A percentile compares a stretch with the other conserved stretches of the same genome.
Evolutionary conservation across 2,329 filamentous ascomycete species (phyloP).

Genomic region (Colletotrichum karsti): DNA sequence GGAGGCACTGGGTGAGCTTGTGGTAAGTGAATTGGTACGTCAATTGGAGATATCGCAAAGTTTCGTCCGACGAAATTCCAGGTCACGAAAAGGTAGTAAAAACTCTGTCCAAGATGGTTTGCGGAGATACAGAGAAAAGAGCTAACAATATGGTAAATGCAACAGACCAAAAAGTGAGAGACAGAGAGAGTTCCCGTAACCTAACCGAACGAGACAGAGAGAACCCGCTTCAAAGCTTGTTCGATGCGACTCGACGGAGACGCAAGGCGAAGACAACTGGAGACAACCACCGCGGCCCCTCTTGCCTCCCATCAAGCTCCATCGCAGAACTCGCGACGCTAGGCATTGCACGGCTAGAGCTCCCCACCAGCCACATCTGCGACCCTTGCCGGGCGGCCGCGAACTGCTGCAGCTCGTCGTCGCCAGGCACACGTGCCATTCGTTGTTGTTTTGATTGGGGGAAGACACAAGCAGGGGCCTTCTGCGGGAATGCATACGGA

Average conservation of each 20-base stretch:
- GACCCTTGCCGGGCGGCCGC: too few relatives aligned
- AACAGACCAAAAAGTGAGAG: neutral
- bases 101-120: neutral
- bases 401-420: neutral
- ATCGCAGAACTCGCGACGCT: constrained; percentile 19
- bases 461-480: neutral
- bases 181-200: neutral
- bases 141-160: neutral
- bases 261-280: neutral
- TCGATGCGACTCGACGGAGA: neutral
- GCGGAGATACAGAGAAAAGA: neutral
- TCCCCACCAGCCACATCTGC: constrained; percentile 20
- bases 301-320: constrained; percentile 6
- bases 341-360: constrained; percentile 9
- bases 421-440: constrained; percentile 9
- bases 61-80: neutral
- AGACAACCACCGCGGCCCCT: too few relatives aligned
- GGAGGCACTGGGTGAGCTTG: neutral
- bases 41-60: neutral
- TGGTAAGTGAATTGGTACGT: neutral
- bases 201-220: constrained; percentile 15
- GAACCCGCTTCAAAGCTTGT: constrained; percentile 29
- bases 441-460: neutral
- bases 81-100: neutral
- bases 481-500: neutral